These are phyloP conservation scores for Nakazawaea wickerhamii DNA, from an alignment of 805 yeast genomes.

Conservation along the genomic window DNA sequence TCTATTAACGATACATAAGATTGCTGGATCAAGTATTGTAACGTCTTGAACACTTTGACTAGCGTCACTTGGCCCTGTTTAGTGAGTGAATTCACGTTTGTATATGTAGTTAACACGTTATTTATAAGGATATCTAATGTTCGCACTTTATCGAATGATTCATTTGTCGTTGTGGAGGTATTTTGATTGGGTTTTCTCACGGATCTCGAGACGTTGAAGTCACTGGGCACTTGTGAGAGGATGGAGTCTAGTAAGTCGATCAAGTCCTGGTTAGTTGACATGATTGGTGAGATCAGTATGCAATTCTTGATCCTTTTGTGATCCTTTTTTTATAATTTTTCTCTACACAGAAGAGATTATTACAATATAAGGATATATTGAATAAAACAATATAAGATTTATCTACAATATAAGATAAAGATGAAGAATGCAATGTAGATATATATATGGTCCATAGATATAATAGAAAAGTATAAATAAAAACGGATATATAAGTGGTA, in stretches of 20 bases:
- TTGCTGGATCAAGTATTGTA: slow-evolving; percentile 19
- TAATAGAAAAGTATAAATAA: neutral
- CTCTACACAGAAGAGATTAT: too few relatives aligned
- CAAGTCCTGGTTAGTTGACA: slow-evolving; percentile 10
- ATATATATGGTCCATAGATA: neutral
- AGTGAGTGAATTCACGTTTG: slow-evolving; percentile 10
- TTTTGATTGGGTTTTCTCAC: neutral
- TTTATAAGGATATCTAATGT: slow-evolving; percentile 25
- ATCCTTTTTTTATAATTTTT: too few relatives aligned
- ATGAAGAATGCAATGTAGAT: neutral
- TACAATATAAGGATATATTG: too few relatives aligned
- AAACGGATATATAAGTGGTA: neutral
- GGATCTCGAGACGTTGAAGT: neutral
- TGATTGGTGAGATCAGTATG: too few relatives aligned
- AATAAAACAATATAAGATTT: too few relatives aligned
- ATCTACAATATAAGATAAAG: too few relatives aligned
- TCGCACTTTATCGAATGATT: slow-evolving; percentile 20
- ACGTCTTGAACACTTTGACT: slow-evolving; percentile 24
- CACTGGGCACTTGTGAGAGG: slow-evolving; percentile 4
- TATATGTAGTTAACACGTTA: slow-evolving; percentile 24
- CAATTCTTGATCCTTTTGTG: neutral
- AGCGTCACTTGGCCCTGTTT: slow-evolving; percentile 18
- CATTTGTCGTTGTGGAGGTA: neutral
- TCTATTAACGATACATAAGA: slow-evolving; percentile 23
- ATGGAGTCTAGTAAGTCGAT: slow-evolving; percentile 13